Percentiles rank a stretch among this genome's conserved stretches.
Evolutionary conservation across 176 grass and related monocot species (phyloP).

Genomic region (Eleusine coracana): DNA sequence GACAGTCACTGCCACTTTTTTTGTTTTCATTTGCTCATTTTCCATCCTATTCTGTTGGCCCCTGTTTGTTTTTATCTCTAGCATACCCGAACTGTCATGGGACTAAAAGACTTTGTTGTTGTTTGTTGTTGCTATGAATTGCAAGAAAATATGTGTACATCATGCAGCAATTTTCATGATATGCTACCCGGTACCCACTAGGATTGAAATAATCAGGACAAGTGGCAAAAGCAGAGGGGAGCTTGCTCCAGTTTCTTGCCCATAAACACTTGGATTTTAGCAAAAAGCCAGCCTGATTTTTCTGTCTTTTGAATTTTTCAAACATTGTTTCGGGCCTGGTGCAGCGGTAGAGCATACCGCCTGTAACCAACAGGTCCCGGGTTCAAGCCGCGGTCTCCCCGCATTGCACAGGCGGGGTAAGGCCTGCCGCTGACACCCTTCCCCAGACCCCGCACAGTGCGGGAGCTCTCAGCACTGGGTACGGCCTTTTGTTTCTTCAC

Average conservation of each 20-base stretch:
- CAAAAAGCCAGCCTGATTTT: neutral
- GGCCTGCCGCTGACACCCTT: too few relatives aligned
- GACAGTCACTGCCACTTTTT: neutral
- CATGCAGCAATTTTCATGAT: conserved; percentile 6
- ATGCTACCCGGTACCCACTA: neutral
- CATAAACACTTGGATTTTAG: neutral
- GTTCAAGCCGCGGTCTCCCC: too few relatives aligned
- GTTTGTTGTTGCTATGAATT: neutral
- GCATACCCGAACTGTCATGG: neutral
- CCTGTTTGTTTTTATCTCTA: neutral
- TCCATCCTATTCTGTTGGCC: neutral
- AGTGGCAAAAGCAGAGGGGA: too few relatives aligned
- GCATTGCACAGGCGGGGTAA: too few relatives aligned
- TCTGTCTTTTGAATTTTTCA: neutral
- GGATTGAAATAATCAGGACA: too few relatives aligned
- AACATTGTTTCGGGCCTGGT: neutral
- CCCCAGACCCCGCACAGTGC: too few relatives aligned
- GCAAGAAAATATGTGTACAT: neutral
- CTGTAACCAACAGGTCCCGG: too few relatives aligned
- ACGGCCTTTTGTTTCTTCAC: neutral
- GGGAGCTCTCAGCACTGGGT: too few relatives aligned
- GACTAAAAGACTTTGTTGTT: neutral
- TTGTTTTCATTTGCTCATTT: neutral
- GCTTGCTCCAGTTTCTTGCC: too few relatives aligned
- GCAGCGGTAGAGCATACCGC: too few relatives aligned